Percentiles rank a stretch among this genome's conserved stretches.
Conservation (phyloP, 1,284 basidiomycete species). For the Trichosporon faecale region DNA sequence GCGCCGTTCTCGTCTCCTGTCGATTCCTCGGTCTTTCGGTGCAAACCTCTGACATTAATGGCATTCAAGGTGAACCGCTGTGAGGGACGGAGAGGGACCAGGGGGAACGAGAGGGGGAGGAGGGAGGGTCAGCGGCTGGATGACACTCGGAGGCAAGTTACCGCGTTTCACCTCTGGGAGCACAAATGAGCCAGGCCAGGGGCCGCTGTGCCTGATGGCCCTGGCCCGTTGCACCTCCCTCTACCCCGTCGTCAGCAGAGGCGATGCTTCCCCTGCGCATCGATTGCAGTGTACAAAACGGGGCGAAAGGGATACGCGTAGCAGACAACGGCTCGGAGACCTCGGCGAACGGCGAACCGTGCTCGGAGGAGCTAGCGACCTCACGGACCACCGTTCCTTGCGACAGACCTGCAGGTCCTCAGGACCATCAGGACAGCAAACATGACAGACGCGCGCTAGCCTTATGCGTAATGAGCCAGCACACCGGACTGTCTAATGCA, state of each 20-base stretch:
- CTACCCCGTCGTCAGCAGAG: background rate
- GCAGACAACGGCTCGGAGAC: too few relatives aligned
- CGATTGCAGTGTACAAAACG: background rate
- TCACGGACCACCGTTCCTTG: background rate
- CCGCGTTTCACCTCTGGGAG: background rate
- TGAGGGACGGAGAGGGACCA: too few relatives aligned
- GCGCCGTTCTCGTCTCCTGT: too few relatives aligned
- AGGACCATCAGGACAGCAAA: background rate
- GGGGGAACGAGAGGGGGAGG: too few relatives aligned
- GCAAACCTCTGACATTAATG: too few relatives aligned
- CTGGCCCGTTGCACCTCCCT: too few relatives aligned
- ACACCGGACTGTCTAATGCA: too few relatives aligned
- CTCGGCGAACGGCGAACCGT: too few relatives aligned
- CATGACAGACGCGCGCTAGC: background rate
- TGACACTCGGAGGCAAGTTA: background rate
- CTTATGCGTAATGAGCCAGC: background rate
- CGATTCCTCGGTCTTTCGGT: too few relatives aligned
- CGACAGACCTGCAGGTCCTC: background rate
- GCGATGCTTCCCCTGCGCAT: background rate
- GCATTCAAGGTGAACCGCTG: too few relatives aligned
- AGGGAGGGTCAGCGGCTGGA: too few relatives aligned
- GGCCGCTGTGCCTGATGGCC: background rate
- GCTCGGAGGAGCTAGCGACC: background rate
- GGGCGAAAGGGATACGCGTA: too few relatives aligned
- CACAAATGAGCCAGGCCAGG: background rate